Conservation (phyloP, 2,329 filamentous ascomycete species). For the Lecanicillium sp. region DNA sequence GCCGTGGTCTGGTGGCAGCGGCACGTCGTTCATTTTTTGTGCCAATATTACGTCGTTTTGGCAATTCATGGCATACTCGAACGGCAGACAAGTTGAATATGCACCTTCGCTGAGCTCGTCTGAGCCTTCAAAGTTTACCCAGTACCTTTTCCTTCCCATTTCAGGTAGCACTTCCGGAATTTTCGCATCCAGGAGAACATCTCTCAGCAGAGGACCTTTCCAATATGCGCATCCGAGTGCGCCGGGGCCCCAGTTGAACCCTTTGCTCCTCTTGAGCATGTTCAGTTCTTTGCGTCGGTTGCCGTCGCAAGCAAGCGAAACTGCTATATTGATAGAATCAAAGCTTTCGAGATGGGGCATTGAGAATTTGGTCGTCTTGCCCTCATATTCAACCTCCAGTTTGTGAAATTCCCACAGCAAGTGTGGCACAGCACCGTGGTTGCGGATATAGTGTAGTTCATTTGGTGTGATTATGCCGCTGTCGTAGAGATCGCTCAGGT, state of each 20-base stretch:
- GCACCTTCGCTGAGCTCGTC: constrained; percentile 41
- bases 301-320: constrained; percentile 43
- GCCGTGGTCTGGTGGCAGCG: constrained; percentile 43
- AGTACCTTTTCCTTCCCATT: constrained; percentile 18
- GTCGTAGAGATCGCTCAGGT: constrained; percentile 35
- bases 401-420: constrained; percentile 44
- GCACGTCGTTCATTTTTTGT: constrained; percentile 38
- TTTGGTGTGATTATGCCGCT: constrained; percentile 46
- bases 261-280: constrained; percentile 41
- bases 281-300: constrained; percentile 48
- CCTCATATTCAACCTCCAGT: constrained; percentile 36
- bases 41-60: constrained; percentile 43
- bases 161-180: constrained; percentile 20
- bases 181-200: constrained; percentile 38
- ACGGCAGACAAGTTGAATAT: constrained; percentile 41
- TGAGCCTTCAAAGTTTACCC: constrained; percentile 45
- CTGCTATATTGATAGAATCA: constrained; percentile 40
- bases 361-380: constrained; percentile 28
- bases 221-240: constrained; percentile 45
- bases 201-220: constrained; percentile 40
- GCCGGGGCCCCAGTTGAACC: constrained; percentile 41
- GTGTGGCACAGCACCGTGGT: constrained; percentile 46
- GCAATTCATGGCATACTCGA: constrained; percentile 42
- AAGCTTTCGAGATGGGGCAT: constrained; percentile 42
- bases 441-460: constrained; percentile 45